A percentile compares a stretch with the other conserved stretches of the same genome.
phyloP scores from a whole-genome alignment of 345 rosid genomes.

The Lepidium sativum region DNA sequence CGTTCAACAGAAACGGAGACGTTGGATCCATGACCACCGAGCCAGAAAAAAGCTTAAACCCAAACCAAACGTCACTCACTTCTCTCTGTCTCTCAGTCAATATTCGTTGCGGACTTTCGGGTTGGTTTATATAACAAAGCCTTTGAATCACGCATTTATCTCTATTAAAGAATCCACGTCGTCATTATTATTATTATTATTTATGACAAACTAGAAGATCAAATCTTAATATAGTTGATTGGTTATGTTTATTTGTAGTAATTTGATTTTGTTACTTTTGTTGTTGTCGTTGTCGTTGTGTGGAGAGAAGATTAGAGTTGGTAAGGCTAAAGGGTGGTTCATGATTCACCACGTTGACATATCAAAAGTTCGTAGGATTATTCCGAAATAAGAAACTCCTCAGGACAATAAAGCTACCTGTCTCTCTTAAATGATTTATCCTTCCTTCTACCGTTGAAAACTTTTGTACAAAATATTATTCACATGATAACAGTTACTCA shows the following conservation, averaged over 20 bases:
- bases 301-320: background rate
- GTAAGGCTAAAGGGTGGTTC: conserved; percentile 18
- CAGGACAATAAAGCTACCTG: background rate
- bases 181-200: too few species aligned
- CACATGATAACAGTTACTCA: background rate
- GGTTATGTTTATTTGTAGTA: background rate
- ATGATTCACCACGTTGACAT: conserved; percentile 16
- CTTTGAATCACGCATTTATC: conserved; percentile 20
- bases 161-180: background rate
- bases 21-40: conserved; percentile 38
- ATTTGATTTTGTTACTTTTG: background rate
- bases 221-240: background rate
- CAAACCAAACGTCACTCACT: background rate
- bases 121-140: conserved; percentile 21
- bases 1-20: conserved; percentile 33
- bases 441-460: background rate
- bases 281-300: background rate
- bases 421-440: conserved; percentile 3
- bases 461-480: background rate
- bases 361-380: background rate
- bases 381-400: background rate
- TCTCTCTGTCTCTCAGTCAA: background rate
- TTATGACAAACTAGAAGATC: too few species aligned
- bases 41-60: background rate
- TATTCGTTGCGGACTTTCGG: conserved; percentile 2